phyloP scores from a whole-genome alignment of 2,329 filamentous ascomycete genomes.

The Ophiostoma piceae region DNA sequence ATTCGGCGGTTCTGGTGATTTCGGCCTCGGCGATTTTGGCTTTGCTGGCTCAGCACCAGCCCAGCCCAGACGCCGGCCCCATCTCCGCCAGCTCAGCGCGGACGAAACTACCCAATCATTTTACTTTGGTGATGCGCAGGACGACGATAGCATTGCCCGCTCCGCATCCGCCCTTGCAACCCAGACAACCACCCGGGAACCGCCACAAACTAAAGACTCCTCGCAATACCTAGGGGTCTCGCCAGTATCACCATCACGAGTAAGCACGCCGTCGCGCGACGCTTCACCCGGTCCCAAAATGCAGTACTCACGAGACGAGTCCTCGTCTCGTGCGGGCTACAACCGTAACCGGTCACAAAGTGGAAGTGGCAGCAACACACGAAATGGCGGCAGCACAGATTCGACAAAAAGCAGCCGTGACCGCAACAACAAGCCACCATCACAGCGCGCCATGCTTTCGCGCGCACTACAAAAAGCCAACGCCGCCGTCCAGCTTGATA shows the following conservation, averaged over 20 bases:
- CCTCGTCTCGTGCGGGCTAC: constrained; percentile 35
- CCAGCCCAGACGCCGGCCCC: constrained; percentile 9
- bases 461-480: constrained; percentile 92
- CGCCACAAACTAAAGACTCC: background rate
- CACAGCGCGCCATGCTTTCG: constrained; percentile 95
- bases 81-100: constrained; percentile 26
- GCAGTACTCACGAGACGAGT: constrained; percentile 34
- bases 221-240: background rate
- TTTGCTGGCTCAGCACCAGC: background rate
- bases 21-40: background rate
- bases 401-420: constrained; percentile 36
- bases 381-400: constrained; percentile 38
- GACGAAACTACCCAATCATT: constrained; percentile 26
- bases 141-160: background rate
- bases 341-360: constrained; percentile 44
- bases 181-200: background rate
- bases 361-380: constrained; percentile 35
- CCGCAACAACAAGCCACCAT: constrained; percentile 46
- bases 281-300: constrained; percentile 27
- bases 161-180: constrained; percentile 7
- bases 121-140: constrained; percentile 24
- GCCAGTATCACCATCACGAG: background rate
- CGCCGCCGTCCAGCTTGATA: constrained; percentile 89
- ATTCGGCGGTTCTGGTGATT: background rate
- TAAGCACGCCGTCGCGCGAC: constrained; percentile 3